These are phyloP conservation scores for Leishmania mexicana DNA, from an alignment of 208 protist species.

Conservation along the genomic window DNA sequence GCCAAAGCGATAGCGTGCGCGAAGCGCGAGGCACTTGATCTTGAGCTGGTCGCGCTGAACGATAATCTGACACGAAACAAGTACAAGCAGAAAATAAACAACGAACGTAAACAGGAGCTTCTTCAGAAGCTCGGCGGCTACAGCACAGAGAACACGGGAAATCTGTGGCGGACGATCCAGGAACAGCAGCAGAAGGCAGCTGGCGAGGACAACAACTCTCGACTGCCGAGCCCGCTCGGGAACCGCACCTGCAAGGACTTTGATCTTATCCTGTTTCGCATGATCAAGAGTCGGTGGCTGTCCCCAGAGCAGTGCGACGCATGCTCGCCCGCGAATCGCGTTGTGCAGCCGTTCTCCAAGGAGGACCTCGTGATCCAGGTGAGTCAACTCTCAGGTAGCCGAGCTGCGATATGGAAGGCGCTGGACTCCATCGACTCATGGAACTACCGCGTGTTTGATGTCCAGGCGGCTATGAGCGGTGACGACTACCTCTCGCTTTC, in stretches of 20 bases:
- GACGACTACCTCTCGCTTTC: constrained; percentile 71
- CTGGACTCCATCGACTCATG: constrained; percentile 83
- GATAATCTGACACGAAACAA: constrained; percentile 64
- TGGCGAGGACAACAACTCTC: constrained; percentile 28
- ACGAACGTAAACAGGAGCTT: constrained; percentile 67
- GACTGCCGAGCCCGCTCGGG: constrained; percentile 64
- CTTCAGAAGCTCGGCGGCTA: constrained; percentile 41
- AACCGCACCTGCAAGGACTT: constrained; percentile 79
- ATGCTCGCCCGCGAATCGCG: constrained; percentile 48
- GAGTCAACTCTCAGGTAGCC: constrained; percentile 39
- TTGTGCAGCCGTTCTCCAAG: constrained; percentile 71
- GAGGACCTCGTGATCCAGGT: constrained; percentile 48
- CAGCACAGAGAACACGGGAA: constrained; percentile 33
- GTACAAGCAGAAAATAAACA: constrained; percentile 51
- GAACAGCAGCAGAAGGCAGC: constrained; percentile 36
- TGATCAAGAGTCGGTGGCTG: constrained; percentile 87
- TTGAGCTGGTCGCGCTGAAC: constrained; percentile 68
- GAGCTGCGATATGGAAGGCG: constrained; percentile 60
- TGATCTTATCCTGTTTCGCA: constrained; percentile 69
- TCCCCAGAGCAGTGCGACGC: constrained; percentile 47
- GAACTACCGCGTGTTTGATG: constrained; percentile 87
- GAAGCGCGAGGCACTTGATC: constrained; percentile 60
- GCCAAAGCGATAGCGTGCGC: constrained; percentile 40
- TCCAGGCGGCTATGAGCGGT: constrained; percentile 78
- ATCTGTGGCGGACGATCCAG: constrained; percentile 47